A percentile compares a stretch with the other conserved stretches of the same genome.
These are phyloP conservation scores for Gossypium australe DNA, from an alignment of 345 rosid genomes.

Conservation along the genomic window DNA sequence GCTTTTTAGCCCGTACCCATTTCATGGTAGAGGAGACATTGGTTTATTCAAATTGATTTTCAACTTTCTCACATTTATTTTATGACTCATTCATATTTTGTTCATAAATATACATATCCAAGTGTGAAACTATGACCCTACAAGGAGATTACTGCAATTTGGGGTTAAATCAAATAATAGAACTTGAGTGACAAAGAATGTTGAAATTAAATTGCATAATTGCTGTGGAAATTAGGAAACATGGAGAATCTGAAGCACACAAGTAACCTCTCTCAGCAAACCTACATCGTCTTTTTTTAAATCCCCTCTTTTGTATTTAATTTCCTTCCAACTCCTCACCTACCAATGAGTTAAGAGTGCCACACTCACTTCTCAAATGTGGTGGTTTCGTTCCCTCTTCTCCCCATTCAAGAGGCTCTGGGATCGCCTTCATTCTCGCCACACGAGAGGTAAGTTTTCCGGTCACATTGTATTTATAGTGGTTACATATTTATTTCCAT, in stretches of 20 bases:
- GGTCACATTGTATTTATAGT: too few species aligned
- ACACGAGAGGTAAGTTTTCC: slow-evolving; percentile 48
- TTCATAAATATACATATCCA: too few species aligned
- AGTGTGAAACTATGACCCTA: background rate
- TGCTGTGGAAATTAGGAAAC: background rate
- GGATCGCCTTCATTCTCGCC: slow-evolving; percentile 47
- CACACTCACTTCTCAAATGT: slow-evolving; percentile 36
- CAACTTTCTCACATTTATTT: too few species aligned
- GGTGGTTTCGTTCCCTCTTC: slow-evolving; percentile 69
- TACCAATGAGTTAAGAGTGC: background rate
- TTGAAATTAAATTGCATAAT: background rate
- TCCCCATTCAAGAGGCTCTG: slow-evolving; percentile 25
- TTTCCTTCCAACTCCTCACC: slow-evolving; percentile 24
- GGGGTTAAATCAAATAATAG: background rate
- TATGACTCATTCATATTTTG: too few species aligned
- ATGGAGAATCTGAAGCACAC: background rate
- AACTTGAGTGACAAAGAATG: background rate
- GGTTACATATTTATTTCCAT: background rate
- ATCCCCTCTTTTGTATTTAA: background rate
- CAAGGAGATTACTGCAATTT: background rate
- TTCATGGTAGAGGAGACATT: too few species aligned
- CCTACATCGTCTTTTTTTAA: background rate
- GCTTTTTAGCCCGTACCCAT: too few species aligned
- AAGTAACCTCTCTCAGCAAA: background rate
- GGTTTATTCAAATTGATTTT: too few species aligned